Percentiles rank a stretch among this genome's conserved stretches.
Evolutionary conservation across 1,284 basidiomycete genomes (phyloP).

Genomic region (Malassezia vespertilionis): DNA sequence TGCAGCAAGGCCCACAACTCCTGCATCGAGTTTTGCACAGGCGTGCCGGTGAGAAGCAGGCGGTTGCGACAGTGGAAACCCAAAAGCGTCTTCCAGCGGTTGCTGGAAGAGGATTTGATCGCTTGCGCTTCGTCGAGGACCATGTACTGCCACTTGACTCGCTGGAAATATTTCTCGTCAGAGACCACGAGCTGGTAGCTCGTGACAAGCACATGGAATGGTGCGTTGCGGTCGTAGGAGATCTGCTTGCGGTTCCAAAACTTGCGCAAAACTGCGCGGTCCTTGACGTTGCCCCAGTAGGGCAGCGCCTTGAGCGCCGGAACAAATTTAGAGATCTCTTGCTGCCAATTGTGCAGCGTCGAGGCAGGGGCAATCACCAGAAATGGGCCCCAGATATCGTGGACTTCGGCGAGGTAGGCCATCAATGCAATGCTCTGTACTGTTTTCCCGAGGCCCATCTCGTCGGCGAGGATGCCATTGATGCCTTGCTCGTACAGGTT

Average conservation of each 20-base stretch:
- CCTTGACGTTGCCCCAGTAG: conserved; percentile 97
- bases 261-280: conserved; percentile 82
- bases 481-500: conserved; percentile 98
- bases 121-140: conserved; percentile 98
- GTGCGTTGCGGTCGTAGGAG: conserved; percentile 85
- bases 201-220: conserved; percentile 92
- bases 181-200: conserved; percentile 94
- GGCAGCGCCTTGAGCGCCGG: conserved; percentile 86
- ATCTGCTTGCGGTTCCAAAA: conserved; percentile 99
- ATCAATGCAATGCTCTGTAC: conserved; percentile 96
- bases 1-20: conserved; percentile 98
- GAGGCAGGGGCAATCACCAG: conserved; percentile 97
- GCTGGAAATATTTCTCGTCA: conserved; percentile 96
- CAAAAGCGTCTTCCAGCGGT: conserved; percentile 92
- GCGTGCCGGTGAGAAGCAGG: conserved; percentile 87
- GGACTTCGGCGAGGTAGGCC: conserved; percentile 89
- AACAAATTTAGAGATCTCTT: conserved; percentile 90
- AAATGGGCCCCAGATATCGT: conserved; percentile 99
- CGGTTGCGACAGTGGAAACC: conserved; percentile 94
- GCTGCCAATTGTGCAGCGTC: conserved; percentile 98
- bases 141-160: conserved; percentile 99
- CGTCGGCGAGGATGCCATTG: conserved; percentile 55
- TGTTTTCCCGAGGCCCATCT: conserved; percentile 73
- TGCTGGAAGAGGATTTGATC: conserved; percentile 96
- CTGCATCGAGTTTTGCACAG: conserved; percentile 99